Percentiles rank a stretch among this genome's conserved stretches.
These are phyloP conservation scores for Pleurotus tuoliensis DNA, from an alignment of 768 basidiomycete genomes.

Conservation along the genomic window DNA sequence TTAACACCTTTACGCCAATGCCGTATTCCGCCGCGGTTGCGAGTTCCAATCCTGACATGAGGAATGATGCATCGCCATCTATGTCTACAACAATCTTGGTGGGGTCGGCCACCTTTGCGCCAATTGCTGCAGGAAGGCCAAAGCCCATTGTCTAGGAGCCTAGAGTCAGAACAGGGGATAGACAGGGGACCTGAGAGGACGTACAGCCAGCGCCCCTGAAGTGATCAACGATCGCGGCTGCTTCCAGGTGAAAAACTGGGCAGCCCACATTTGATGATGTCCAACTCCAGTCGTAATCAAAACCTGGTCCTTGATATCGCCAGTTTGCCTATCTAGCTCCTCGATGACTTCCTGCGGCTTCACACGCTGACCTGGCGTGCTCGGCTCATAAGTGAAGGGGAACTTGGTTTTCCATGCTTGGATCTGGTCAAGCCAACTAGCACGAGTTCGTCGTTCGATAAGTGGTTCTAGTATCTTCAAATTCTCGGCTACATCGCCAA, in stretches of 20 bases:
- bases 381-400: conserved; percentile 85
- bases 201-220: conserved; percentile 89
- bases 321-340: conserved; percentile 79
- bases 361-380: conserved; percentile 55
- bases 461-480: conserved; percentile 78
- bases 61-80: conserved; percentile 98
- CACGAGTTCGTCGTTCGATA: conserved; percentile 59
- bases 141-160: conserved; percentile 89
- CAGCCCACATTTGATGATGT: conserved; percentile 99
- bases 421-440: conserved; percentile 82
- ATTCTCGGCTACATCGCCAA: conserved; percentile 89
- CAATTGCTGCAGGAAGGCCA: conserved; percentile 90
- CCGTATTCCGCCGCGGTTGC: conserved; percentile 86
- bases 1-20: conserved; percentile 92
- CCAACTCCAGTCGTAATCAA: conserved; percentile 95
- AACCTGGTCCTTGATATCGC: conserved; percentile 78
- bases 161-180: neutral
- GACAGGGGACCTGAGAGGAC: conserved; percentile 25
- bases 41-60: conserved; percentile 99
- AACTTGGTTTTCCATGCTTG: conserved; percentile 79
- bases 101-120: conserved; percentile 94
- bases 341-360: conserved; percentile 98
- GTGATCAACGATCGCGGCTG: conserved; percentile 85
- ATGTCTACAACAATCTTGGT: conserved; percentile 93
- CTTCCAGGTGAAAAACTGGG: conserved; percentile 89